Percentiles rank a stretch among this genome's conserved stretches.
These are phyloP conservation scores for Hanseniaspora pseudoguilliermondii DNA, from an alignment of 805 yeast species.

Conservation along the genomic window DNA sequence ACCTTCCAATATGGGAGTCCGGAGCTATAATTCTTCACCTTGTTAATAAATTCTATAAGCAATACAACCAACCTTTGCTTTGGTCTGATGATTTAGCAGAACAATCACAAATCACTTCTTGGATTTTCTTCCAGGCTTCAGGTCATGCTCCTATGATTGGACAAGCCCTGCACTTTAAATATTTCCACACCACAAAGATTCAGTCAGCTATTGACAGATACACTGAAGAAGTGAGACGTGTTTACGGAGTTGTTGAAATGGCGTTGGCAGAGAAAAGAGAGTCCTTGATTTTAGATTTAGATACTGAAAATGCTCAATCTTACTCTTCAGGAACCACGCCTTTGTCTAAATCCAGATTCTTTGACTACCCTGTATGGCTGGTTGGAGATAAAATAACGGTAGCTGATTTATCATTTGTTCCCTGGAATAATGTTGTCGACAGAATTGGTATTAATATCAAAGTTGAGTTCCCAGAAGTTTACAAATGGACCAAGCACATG, in stretches of 20 bases:
- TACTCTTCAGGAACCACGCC: conserved; percentile 84
- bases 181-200: conserved; percentile 74
- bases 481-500: conserved; percentile 91
- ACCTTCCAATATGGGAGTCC: conserved; percentile 83
- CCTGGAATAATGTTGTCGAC: conserved; percentile 94
- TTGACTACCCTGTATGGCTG: conserved; percentile 89
- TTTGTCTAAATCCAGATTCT: conserved; percentile 67
- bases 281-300: conserved; percentile 77
- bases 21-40: conserved; percentile 82
- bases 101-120: conserved; percentile 71
- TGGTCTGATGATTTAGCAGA: conserved; percentile 71
- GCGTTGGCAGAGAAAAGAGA: conserved; percentile 87
- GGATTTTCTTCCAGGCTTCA: conserved; percentile 90
- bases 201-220: conserved; percentile 85
- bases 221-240: conserved; percentile 83
- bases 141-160: conserved; percentile 99
- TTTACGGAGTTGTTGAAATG: conserved; percentile 89
- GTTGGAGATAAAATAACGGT: conserved; percentile 75
- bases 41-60: conserved; percentile 53
- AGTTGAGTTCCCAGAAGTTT: conserved; percentile 85
- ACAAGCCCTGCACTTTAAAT: conserved; percentile 86
- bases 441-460: conserved; percentile 80
- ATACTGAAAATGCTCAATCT: conserved; percentile 74
- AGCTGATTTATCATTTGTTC: conserved; percentile 85
- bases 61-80: conserved; percentile 52